Base-by-base conservation (phyloP, 2,329 filamentous ascomycete species). In the Aureobasidium sp. region DNA sequence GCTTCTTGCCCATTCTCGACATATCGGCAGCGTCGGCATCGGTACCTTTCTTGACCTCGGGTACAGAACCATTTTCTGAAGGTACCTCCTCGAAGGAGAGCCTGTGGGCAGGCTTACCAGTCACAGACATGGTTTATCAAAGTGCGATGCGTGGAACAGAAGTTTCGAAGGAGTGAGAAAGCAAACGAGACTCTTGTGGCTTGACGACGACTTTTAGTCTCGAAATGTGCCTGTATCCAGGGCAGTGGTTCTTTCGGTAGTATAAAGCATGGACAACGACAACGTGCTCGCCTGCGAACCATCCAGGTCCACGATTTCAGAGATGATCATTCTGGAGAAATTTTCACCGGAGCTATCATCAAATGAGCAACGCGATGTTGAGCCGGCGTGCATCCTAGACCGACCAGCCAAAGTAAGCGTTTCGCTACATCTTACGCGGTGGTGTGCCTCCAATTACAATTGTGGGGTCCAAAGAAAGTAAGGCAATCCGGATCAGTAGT, bases 1-100 rank as follows among this genome's bases (percentile, higher is more conserved):
- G 79, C 24, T 73, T 71, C 70, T 81, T 82, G 43, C 80, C 80
- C 75, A 82, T 73, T 20, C 79, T 76, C 36, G 72, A 72, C 76
- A 82, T 79, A 62, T 82, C 76, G 32, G 68, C 69, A 32, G 75
- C 72, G 67, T 80, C 78, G 27, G 62, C 66, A 20, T 66, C 60
- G 5, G 68, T 72, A 48, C 70, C 68, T 57, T 69, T 70, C 50
- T 71, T 71, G 56, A 60, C 29, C 15, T 44, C 39, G 32, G 53
- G 53, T n/a, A 57, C 4, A 36, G 29, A 26, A 26, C 37, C 53
- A 57, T 47, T 57, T 7, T 57, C 53, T 12, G 53, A 47, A 15
- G 53, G 43, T 17, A 60, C 34, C 34, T 60, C 56, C 56, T 60
- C 56, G 20, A 60, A 60, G 27, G 56, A 60, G 56, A 51, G 56